Percentiles rank a stretch among this genome's conserved stretches.
phyloP scores from a whole-genome alignment of 2,329 filamentous ascomycete species.

The Colletotrichum eleusines region DNA sequence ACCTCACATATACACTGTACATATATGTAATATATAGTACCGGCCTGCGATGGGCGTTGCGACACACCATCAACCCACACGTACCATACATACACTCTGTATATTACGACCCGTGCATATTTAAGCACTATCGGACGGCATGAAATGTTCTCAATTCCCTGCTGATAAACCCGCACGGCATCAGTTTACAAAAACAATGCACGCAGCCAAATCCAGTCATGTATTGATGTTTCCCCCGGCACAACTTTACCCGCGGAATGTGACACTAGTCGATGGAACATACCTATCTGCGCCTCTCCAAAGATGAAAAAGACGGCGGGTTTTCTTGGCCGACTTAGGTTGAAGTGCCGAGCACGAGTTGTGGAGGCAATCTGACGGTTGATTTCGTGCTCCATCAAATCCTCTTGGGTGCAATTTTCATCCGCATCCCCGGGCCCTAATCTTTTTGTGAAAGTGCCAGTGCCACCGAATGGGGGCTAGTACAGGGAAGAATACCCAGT shows the following conservation, averaged over 20 bases:
- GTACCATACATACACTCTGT: too few relatives aligned
- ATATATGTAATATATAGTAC: too few relatives aligned
- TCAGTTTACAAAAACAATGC: background rate
- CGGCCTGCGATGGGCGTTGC: background rate
- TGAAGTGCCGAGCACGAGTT: background rate
- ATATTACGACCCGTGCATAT: background rate
- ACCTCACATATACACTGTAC: background rate
- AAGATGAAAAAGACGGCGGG: background rate
- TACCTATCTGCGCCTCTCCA: too few relatives aligned
- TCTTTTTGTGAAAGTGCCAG: conserved; percentile 17
- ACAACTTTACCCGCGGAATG: background rate
- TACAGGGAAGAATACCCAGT: background rate
- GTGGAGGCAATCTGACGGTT: conserved; percentile 18
- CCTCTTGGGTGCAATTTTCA: background rate
- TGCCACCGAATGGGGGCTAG: conserved; percentile 15
- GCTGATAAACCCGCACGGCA: background rate
- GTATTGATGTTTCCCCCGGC: background rate
- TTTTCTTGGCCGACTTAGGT: too few relatives aligned
- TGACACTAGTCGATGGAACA: background rate
- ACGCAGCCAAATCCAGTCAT: background rate
- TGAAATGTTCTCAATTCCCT: background rate
- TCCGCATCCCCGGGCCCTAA: background rate
- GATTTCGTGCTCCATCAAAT: background rate
- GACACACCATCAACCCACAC: background rate
- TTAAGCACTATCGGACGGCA: too few relatives aligned